Conservation (phyloP, 1,139 yeast species). For the Pichia sp. region DNA sequence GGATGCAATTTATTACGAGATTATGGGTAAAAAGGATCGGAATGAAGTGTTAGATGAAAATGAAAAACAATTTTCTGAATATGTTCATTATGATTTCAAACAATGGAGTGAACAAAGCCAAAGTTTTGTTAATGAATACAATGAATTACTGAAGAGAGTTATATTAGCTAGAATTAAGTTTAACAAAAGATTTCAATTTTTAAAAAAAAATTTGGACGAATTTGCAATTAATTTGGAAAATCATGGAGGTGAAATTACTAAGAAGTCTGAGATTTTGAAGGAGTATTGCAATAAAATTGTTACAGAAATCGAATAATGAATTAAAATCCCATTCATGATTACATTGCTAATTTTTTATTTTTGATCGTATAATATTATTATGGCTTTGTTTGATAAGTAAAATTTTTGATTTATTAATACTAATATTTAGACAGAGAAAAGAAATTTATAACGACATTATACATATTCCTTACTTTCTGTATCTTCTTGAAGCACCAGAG, state of each 20-base stretch:
- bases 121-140: constrained; percentile 29
- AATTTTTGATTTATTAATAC: constrained; percentile 6
- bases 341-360: not conserved
- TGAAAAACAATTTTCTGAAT: constrained; percentile 21
- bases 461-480: constrained; percentile 63
- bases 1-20: constrained; percentile 12
- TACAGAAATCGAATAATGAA: constrained; percentile 19
- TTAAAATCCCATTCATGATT: no score
- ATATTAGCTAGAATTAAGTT: constrained; percentile 35
- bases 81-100: constrained; percentile 27
- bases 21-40: constrained; percentile 13
- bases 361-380: not conserved
- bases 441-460: constrained; percentile 5
- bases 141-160: constrained; percentile 30
- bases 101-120: constrained; percentile 37
- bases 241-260: constrained; percentile 33
- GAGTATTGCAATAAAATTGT: constrained; percentile 37
- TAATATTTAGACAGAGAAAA: constrained; percentile 12
- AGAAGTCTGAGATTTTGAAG: constrained; percentile 33
- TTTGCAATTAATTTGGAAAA: constrained; percentile 34
- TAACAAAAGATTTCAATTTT: constrained; percentile 33
- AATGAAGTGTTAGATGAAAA: constrained; percentile 11
- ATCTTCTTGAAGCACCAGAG: constrained; percentile 91
- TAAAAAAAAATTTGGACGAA: constrained; percentile 28
- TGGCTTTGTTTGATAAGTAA: constrained; percentile 1